Base-by-base conservation (phyloP, 768 basidiomycete genomes). In the Xerocomus brunneocitrinus region DNA sequence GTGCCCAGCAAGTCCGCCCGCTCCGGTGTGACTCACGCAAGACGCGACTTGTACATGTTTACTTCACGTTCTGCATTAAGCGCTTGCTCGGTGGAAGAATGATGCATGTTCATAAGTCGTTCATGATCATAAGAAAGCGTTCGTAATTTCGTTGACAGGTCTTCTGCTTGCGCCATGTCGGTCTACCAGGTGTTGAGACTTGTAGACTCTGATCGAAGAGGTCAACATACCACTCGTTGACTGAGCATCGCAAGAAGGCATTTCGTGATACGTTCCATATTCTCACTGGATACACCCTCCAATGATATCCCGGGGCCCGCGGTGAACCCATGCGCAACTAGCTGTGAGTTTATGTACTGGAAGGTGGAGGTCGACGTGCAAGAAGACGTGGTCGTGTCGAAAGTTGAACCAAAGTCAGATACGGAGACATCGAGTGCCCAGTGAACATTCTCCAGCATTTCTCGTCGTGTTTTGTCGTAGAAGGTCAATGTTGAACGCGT, bases 81-180 rank as follows among this genome's bases (percentile, higher is more conserved):
- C 1, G 81, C 79, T 25, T 72, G 78, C 44, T 89, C 89, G 4
- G 71, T 74, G 12, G 81, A 79, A 9, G 74, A 65, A 16, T 74
- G 73, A 63, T 91, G 77, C 78, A 91, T 82, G 1, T 80, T 79
- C 32, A 72, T 71, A 55, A 92, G 75, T 12, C 91, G 79, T 63
- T 91, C 89, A 54, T 90, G 77, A 59, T 94, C 91, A 55, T 94
- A 93, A 3, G 81, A 79, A 1, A 92, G 73, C 2, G 88, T 91
- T 24, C 89, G 78, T 16, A 88, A 68, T 60, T 89, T 89, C 0
- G 87, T 84, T 0, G 83, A 79, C 5, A 92, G 61, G 10, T 88
- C 83, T 62, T 94, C 91, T 34, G 85, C 82, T n/a, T 82, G 75
- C 9, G 79, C 73, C 82, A 92, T 87, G 67, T 94, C 91, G 62